Evolutionary conservation across 2,329 filamentous ascomycete genomes (phyloP).

Genomic region (Chrysosporium keratinophilum): DNA sequence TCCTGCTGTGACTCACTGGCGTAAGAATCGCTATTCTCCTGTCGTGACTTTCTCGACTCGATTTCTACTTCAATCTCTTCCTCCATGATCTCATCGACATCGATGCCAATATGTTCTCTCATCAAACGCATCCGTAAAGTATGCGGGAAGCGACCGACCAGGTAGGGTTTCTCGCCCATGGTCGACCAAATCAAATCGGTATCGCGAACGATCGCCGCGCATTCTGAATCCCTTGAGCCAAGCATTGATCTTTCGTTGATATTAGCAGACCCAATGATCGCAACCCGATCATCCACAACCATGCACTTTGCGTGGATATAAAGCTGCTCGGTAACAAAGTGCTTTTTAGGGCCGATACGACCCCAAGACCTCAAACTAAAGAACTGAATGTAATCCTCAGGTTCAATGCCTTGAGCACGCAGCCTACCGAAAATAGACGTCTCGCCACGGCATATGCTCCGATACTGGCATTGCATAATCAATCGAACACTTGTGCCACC

Average conservation of each 20-base stretch:
- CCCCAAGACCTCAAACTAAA: conserved; percentile 94
- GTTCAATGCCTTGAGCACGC: conserved; percentile 62
- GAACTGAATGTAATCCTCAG: conserved; percentile 72
- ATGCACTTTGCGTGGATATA: conserved; percentile 85
- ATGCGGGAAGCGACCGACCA: conserved; percentile 64
- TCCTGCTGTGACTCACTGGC: conserved; percentile 19
- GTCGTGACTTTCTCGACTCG: conserved; percentile 6
- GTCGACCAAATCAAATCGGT: conserved; percentile 55
- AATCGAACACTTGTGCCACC: conserved; percentile 77
- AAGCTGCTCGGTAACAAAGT: conserved; percentile 74
- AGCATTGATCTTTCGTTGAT: conserved; percentile 67
- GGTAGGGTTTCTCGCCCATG: conserved; percentile 65
- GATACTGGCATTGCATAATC: conserved; percentile 99
- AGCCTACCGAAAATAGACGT: conserved; percentile 82
- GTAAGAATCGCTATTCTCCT: conserved; percentile 4
- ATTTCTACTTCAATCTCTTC: conserved; percentile 60
- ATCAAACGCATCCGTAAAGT: conserved; percentile 76
- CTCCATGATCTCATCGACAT: conserved; percentile 82
- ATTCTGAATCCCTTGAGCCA: conserved; percentile 74
- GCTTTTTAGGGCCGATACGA: conserved; percentile 71
- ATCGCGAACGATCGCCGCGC: conserved; percentile 78
- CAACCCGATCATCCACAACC: conserved; percentile 70
- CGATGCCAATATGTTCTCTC: conserved; percentile 71
- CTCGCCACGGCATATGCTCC: conserved; percentile 83
- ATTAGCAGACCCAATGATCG: conserved; percentile 70